Evolutionary conservation across 83 land plant species (phyloP).

Genomic region (Thuja plicata): DNA sequence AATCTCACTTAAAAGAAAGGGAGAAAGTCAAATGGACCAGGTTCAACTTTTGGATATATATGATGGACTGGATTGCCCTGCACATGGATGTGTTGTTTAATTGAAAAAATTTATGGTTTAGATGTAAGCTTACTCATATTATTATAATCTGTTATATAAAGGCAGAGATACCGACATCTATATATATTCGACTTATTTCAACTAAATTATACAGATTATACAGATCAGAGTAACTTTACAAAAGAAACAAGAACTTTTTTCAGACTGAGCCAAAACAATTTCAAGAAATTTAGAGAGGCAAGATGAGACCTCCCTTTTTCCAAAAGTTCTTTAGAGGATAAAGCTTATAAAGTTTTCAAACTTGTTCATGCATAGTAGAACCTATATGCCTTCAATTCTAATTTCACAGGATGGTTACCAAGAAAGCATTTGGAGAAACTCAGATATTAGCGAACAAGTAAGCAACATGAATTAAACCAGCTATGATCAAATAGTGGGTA

Average conservation of each 20-base stretch:
- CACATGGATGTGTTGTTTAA: no score
- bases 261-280: neutral
- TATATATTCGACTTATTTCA: no score
- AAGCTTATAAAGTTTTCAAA: neutral
- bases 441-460: neutral
- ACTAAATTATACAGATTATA: no score
- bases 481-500: neutral
- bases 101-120: no score
- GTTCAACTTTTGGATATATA: no score
- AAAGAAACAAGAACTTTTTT: neutral
- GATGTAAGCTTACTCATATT: no score
- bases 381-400: neutral
- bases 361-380: neutral
- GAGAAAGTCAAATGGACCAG: no score
- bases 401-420: neutral
- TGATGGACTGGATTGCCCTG: no score
- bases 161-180: no score
- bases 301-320: no score
- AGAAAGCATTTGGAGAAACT: neutral
- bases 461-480: neutral
- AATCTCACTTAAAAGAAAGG: neutral
- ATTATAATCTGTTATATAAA: no score
- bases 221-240: neutral
- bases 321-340: no score
- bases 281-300: neutral